Base-by-base conservation (phyloP, 257 asterid genomes). In the Rehmannia glutinosa region DNA sequence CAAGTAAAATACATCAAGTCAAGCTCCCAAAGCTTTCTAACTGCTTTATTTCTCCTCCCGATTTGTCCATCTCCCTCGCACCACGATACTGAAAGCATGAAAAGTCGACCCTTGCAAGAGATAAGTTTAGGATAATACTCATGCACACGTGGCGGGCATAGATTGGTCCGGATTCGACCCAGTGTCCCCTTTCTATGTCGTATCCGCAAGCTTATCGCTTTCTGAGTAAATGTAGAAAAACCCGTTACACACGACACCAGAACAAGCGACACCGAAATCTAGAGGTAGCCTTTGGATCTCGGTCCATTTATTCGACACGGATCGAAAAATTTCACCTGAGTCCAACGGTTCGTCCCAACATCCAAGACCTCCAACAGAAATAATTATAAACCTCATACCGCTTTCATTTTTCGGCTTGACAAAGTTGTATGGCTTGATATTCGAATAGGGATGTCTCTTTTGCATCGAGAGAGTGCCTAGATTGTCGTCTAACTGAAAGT, bases 21-120 rank as follows among this genome's bases (percentile, higher is more conserved):
- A 17, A 94, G 95, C 82, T 87, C 99, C 97, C 97, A 90, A 13
- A 91, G 82, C 80, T 93, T 93, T 45, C 99, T 82, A 55, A 93
- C 91, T 0, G 99, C 99, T 64, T 94, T 91, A 59, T 94, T 94
- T 77, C 97, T 87, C 89, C 95, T 63, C 27, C 97, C 99, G 47
- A 94, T 91, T 71, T 85, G 88, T 2, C 97, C 97, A 7, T 87
- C 97, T 50, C 99, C 99, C 72, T 94, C 99, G 17, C 97, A 94
- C 99, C 97, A 94, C 30, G 95, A 91, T 36, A 94, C 97, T 0
- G 93, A 88, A 0, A 93, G 80, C 95, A 93, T 81, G 62, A 90
- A 82, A 2, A 88, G 61, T 11, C 95, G 85, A n/a, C 74, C 79
- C 64, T 71, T 76, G 60, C 87, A 88, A 0, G 92, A 83, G 53